Percentiles rank a stretch among this genome's conserved stretches.
Conservation (phyloP, 148 eudicot species). For the Arctostaphylos glauca region DNA sequence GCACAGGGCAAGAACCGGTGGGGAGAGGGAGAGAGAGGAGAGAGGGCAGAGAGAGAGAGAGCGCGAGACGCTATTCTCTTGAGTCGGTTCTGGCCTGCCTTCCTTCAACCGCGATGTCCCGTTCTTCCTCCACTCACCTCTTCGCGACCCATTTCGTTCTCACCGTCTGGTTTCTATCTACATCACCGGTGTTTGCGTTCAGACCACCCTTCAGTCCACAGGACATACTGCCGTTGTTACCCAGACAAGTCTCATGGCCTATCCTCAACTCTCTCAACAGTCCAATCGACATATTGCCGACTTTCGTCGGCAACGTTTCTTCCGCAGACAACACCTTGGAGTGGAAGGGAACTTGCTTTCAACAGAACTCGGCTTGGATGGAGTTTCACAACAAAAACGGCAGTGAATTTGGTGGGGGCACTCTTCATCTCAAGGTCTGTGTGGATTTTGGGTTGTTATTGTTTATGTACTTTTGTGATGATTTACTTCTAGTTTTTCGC, state of each 20-base stretch:
- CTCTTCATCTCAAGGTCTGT: slow-evolving; percentile 85
- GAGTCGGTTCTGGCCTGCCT: not conserved
- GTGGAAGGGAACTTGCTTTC: slow-evolving; percentile 97
- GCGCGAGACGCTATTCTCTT: not conserved
- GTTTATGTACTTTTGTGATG: not conserved
- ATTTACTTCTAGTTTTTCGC: not conserved
- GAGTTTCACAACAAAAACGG: slow-evolving; percentile 76
- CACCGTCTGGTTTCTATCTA: slow-evolving; percentile 13
- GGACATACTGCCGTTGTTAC: slow-evolving; percentile 68
- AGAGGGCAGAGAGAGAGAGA: not conserved
- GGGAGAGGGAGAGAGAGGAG: not conserved
- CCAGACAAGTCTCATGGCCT: slow-evolving; percentile 65
- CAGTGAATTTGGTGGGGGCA: slow-evolving; percentile 86
- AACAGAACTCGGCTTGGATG: slow-evolving; percentile 78
- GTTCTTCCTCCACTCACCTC: not conserved
- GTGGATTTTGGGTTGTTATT: not conserved
- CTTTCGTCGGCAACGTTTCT: slow-evolving; percentile 74
- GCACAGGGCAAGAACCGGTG: not conserved
- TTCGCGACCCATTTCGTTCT: slow-evolving; percentile 18
- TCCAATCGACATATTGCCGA: slow-evolving; percentile 71
- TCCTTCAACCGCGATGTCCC: slow-evolving; percentile 17
- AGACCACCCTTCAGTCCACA: slow-evolving; percentile 50
- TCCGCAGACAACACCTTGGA: slow-evolving; percentile 28
- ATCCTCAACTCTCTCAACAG: slow-evolving; percentile 49
- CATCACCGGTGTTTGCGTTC: slow-evolving; percentile 14